phyloP scores from a whole-genome alignment of 164 flowering plant genomes.

The Tinospora cordifolia region DNA sequence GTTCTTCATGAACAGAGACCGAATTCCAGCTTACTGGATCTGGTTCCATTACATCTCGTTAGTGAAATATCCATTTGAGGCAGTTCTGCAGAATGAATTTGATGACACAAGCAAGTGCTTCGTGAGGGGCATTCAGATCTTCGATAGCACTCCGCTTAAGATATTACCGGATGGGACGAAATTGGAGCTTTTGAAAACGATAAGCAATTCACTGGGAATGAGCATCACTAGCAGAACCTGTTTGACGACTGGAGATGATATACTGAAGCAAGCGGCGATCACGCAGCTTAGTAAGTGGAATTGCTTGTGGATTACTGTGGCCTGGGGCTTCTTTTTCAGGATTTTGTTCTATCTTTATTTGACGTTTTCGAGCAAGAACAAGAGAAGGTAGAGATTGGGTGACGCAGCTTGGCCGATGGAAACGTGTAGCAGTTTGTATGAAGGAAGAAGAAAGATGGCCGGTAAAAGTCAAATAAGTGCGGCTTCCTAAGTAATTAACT shows the following conservation, averaged over 20 bases:
- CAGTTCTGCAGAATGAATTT: slow-evolving; percentile 69
- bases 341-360: slow-evolving; percentile 57
- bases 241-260: slow-evolving; percentile 51
- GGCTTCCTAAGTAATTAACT: too few species aligned
- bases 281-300: slow-evolving; percentile 64
- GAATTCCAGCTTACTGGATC: slow-evolving; percentile 78
- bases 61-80: slow-evolving; percentile 83
- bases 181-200: slow-evolving; percentile 31
- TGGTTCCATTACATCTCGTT: slow-evolving; percentile 92
- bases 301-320: slow-evolving; percentile 66
- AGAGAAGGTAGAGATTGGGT: slow-evolving; percentile 32
- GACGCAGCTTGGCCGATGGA: too few species aligned
- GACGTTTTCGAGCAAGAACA: slow-evolving; percentile 66
- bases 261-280: slow-evolving; percentile 49
- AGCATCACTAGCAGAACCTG: slow-evolving; percentile 42
- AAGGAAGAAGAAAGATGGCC: too few species aligned
- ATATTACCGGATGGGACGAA: slow-evolving; percentile 39
- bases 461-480: too few species aligned
- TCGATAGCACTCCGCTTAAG: slow-evolving; percentile 70
- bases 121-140: slow-evolving; percentile 65
- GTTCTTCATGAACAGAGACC: slow-evolving; percentile 70
- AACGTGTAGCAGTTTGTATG: too few species aligned
- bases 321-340: slow-evolving; percentile 74
- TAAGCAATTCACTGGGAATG: slow-evolving; percentile 46
- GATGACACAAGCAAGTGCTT: slow-evolving; percentile 50